phyloP scores from a whole-genome alignment of 352 stramenopile genomes.

The Phytophthora rubi region DNA sequence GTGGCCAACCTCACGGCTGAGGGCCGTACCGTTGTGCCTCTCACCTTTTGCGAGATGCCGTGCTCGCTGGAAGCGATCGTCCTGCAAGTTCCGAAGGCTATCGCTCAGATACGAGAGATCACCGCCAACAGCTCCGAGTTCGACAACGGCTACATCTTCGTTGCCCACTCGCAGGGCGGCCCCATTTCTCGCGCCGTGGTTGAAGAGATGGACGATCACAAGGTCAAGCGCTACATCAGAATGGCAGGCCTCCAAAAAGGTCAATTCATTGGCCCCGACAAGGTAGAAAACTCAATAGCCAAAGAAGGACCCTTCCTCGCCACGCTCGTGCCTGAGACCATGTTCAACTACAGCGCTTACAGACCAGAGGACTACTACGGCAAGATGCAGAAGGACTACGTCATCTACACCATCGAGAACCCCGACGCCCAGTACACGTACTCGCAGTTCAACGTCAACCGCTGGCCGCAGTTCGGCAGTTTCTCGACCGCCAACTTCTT shows the following conservation, averaged over 20 bases:
- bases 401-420: conserved; percentile 34
- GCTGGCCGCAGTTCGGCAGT: conserved; percentile 30
- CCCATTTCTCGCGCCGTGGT: conserved; percentile 44
- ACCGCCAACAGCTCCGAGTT: conserved; percentile 30
- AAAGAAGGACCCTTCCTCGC: conserved; percentile 3
- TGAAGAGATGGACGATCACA: conserved; percentile 58
- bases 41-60: conserved; percentile 36
- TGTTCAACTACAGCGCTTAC: conserved; percentile 35
- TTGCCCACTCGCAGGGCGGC: conserved; percentile 47
- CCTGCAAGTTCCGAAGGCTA: conserved; percentile 40
- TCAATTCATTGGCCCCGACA: conserved; percentile 50
- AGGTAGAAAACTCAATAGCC: conserved; percentile 17
- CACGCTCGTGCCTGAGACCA: conserved; percentile 27
- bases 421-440: conserved; percentile 35
- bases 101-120: conserved; percentile 36
- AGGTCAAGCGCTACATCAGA: conserved; percentile 45
- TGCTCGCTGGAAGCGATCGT: conserved; percentile 38
- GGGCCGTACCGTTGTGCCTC: conserved; percentile 35
- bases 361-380: conserved; percentile 23
- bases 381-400: conserved; percentile 45
- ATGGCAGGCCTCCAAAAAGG: conserved; percentile 50
- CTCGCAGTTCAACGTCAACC: conserved; percentile 39
- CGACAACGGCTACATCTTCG: conserved; percentile 49
- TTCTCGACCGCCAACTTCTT: conserved; percentile 40
- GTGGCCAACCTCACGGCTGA: conserved; percentile 38